Base-by-base conservation (phyloP, 192 early-diverging fungal genomes). In the Coemansia sp. region DNA sequence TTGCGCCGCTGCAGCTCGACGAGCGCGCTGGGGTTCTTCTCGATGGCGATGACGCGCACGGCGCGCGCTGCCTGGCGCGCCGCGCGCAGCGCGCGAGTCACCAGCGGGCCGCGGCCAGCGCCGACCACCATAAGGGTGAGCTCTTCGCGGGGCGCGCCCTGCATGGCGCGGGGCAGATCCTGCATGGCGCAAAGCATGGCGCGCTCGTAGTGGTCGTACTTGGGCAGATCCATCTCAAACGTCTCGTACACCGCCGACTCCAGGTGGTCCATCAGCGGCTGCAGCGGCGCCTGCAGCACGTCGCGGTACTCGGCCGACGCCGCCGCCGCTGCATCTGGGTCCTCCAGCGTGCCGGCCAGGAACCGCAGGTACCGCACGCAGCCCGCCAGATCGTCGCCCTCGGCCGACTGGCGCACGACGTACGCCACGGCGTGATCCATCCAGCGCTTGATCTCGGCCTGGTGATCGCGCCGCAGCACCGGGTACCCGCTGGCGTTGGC, bases 11-110 rank as follows among this genome's bases (percentile, higher is more conserved):
- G 90, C 29, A 97, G 73, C 46, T 70, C 93, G 8, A 96, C 91
- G 73, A 95, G 87, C 3, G 96, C 98, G 68, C 96, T 96, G 0
- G 94, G 92, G 68, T 99, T 99, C 79, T 98, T 99, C 71, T 99
- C 98, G 7, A 99, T 64, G 0, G 96, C 96, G 72, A 93, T 90
- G 11, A 99, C 74, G 5, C 75, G 72, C 24, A 98, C 88, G 12
- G 76, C 0, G 76, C 76, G 6, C 84, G 72, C 22, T 89, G 81
- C 54, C 74, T 81, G 51, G 12, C 86, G 84, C 0, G 95, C 88
- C 0, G 96, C 97, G 12, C 76, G 66, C n/a, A 98, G 83, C 9
- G 91, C 90, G 27, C 95, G 88, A 51, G 92, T 88, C 3, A 99
- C 98, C 22, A 99, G 77, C 5, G 98, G 96, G 10, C 98, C 96